These are phyloP conservation scores for Ustilago esculenta DNA, from an alignment of 1,284 basidiomycete genomes.

Conservation along the genomic window DNA sequence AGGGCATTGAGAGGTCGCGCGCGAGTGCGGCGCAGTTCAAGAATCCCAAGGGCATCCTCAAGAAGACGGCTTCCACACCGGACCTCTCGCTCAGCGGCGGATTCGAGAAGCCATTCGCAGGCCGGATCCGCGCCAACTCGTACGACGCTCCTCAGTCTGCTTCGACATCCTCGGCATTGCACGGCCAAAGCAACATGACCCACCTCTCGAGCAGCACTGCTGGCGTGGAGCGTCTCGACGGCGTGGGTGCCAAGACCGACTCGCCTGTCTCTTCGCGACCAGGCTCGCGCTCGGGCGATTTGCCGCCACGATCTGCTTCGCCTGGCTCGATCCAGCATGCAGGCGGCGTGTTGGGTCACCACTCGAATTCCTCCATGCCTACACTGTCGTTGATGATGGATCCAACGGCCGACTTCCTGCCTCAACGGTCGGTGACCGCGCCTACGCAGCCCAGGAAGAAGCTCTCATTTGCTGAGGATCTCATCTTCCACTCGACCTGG, in stretches of 20 bases:
- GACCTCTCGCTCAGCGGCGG: conserved; percentile 38
- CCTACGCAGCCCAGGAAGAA: conserved; percentile 74
- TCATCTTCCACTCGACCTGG: conserved; percentile 96
- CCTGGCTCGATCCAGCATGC: conserved; percentile 37
- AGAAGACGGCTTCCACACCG: conserved; percentile 68
- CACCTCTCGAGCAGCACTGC: conserved; percentile 55
- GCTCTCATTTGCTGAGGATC: conserved; percentile 86
- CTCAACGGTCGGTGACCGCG: conserved; percentile 61
- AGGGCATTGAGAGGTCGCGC: conserved; percentile 75
- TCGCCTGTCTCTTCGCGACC: conserved; percentile 46
- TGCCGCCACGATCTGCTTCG: conserved; percentile 34
- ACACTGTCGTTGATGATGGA: conserved; percentile 80
- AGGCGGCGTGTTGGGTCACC: conserved; percentile 54
- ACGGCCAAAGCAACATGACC: conserved; percentile 50
- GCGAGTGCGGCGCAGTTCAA: conserved; percentile 74
- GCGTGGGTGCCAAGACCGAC: conserved; percentile 47
- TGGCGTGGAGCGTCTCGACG: conserved; percentile 58
- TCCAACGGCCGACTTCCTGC: conserved; percentile 68
- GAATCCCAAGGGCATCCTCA: conserved; percentile 87
- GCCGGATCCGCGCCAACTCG: conserved; percentile 66
- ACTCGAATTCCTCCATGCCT: conserved; percentile 74
- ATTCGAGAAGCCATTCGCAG: conserved; percentile 56
- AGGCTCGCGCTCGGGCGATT: conserved; percentile 29
- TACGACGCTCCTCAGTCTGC: conserved; percentile 65
- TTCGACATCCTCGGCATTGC: conserved; percentile 13